Conservation (phyloP, 768 basidiomycete species). For the Suillus decipiens region DNA sequence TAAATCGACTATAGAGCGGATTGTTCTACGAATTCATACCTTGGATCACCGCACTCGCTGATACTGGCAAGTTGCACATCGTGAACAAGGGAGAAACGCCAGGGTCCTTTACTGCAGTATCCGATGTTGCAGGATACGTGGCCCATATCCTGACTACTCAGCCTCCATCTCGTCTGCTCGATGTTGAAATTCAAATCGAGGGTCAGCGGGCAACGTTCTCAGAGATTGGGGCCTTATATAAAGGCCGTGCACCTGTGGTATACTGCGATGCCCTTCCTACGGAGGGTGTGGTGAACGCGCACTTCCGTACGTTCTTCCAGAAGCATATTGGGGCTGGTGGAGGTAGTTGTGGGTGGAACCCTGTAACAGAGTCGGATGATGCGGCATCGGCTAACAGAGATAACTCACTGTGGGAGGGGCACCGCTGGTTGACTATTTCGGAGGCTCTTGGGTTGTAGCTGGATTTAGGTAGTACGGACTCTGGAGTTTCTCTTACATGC, state of each 20-base stretch:
- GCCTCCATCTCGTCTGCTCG: constrained; percentile 12
- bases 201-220: constrained; percentile 17
- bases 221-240: constrained; percentile 16
- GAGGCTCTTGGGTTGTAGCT: constrained; percentile 10
- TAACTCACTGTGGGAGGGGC: constrained; percentile 15
- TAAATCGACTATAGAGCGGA: constrained; percentile 16
- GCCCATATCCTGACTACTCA: constrained; percentile 25
- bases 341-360: constrained; percentile 9
- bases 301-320: constrained; percentile 2
- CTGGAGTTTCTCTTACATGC: not conserved
- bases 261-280: constrained; percentile 10
- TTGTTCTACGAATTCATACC: constrained; percentile 29
- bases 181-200: constrained; percentile 18
- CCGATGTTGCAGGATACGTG: constrained; percentile 25
- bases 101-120: constrained; percentile 27
- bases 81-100: constrained; percentile 21
- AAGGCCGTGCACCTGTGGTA: constrained; percentile 11
- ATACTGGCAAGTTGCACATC: constrained; percentile 19
- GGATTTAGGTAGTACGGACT: not conserved
- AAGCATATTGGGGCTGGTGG: not conserved
- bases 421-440: constrained; percentile 13
- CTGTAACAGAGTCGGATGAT: constrained; percentile 8
- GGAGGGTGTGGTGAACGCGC: not conserved
- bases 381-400: not conserved
- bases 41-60: constrained; percentile 20